These are phyloP conservation scores for Lasiosphaeria hispida DNA, from an alignment of 495 filamentous ascomycete species.

Conservation along the genomic window DNA sequence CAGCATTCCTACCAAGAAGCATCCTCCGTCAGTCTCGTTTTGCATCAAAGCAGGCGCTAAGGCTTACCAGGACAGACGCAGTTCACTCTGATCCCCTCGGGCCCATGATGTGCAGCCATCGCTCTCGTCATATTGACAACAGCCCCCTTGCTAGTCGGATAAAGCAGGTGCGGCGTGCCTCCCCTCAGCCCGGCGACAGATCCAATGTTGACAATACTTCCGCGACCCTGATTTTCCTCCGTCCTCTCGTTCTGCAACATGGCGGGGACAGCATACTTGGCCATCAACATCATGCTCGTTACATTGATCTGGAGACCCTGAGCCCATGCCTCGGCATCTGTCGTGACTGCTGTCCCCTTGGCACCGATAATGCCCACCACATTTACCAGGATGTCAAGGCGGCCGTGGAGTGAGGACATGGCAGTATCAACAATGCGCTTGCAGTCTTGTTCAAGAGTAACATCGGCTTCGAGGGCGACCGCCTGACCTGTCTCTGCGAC, in stretches of 20 bases:
- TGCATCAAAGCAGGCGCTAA: neutral
- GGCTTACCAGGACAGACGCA: conserved; percentile 54
- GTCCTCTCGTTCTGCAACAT: conserved; percentile 45
- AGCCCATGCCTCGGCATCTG: conserved; percentile 54
- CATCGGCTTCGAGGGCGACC: conserved; percentile 46
- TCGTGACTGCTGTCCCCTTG: conserved; percentile 51
- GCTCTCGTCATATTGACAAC: conserved; percentile 58
- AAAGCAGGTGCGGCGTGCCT: conserved; percentile 57
- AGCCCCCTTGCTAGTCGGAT: conserved; percentile 61
- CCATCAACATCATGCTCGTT: conserved; percentile 58
- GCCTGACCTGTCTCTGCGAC: conserved; percentile 12
- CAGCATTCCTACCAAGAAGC: conserved; percentile 39
- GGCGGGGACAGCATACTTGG: conserved; percentile 51
- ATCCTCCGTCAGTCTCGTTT: neutral
- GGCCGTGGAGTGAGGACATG: conserved; percentile 36
- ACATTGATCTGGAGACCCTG: conserved; percentile 57
- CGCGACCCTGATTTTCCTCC: conserved; percentile 41
- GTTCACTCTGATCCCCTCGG: conserved; percentile 55
- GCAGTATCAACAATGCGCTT: conserved; percentile 38
- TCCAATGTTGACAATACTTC: conserved; percentile 49
- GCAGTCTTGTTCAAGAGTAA: conserved; percentile 50
- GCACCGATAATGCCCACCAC: conserved; percentile 57
- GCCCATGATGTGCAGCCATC: conserved; percentile 57
- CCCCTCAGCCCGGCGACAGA: conserved; percentile 56
- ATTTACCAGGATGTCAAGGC: conserved; percentile 57